Percentiles rank a stretch among this genome's conserved stretches.
phyloP scores from a whole-genome alignment of 345 rosid species.

The Nasturtium officinale region DNA sequence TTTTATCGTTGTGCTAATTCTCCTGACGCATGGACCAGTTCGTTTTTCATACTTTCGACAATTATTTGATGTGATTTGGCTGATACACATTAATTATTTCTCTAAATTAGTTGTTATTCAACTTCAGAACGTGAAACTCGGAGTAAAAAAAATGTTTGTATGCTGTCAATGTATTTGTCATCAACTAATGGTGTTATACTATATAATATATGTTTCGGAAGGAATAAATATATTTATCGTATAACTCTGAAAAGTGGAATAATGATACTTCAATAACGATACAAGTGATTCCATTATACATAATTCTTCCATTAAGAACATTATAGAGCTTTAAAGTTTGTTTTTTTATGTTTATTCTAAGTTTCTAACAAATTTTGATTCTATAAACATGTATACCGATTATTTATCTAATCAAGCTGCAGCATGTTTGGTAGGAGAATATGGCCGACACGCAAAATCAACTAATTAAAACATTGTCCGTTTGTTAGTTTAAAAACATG shows the following conservation, averaged over 20 bases:
- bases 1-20: neutral
- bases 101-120: neutral
- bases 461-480: slow-evolving; percentile 29
- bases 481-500: slow-evolving; percentile 14
- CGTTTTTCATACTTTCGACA: neutral
- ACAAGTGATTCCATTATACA: too few species aligned
- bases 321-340: neutral
- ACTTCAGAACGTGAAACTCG: slow-evolving; percentile 10
- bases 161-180: neutral
- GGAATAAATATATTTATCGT: neutral
- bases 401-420: neutral
- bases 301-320: neutral
- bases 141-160: neutral
- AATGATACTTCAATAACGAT: neutral
- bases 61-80: slow-evolving; percentile 1
- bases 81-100: neutral
- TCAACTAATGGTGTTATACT: too few species aligned
- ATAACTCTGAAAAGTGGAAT: neutral
- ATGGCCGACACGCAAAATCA: slow-evolving; percentile 33
- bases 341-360: slow-evolving; percentile 3
- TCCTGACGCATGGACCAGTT: slow-evolving; percentile 15
- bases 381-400: neutral
- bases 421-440: slow-evolving; percentile 33
- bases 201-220: neutral
- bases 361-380: neutral